Conservation (phyloP, 306 rosid genomes). For the Cotoneaster glaucophyllus region DNA sequence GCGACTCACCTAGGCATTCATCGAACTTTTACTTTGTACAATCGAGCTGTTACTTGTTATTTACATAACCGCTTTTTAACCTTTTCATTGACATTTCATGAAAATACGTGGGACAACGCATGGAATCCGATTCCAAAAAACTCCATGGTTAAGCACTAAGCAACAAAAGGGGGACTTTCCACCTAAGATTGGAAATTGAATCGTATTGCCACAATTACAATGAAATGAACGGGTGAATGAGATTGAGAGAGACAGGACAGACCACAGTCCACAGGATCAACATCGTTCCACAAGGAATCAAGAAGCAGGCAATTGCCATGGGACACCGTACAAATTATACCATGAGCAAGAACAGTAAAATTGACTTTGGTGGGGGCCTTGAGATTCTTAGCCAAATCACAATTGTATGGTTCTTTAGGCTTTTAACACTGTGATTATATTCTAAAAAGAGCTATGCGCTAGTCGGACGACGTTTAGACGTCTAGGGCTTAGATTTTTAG, state of each 20-base stretch:
- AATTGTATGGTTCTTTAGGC: background rate
- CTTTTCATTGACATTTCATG: background rate
- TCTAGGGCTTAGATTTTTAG: too few species aligned
- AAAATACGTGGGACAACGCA: background rate
- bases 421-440: background rate
- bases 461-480: too few species aligned
- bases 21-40: background rate
- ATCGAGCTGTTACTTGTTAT: background rate
- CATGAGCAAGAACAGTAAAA: background rate
- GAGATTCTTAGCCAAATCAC: background rate
- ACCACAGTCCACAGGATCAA: background rate
- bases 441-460: too few species aligned
- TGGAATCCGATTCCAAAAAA: constrained; percentile 2
- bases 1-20: too few species aligned
- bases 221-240: background rate
- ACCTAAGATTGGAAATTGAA: background rate
- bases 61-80: background rate
- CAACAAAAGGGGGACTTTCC: constrained; percentile 5
- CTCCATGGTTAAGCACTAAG: background rate
- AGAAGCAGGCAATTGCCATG: background rate
- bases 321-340: background rate
- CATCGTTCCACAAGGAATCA: background rate
- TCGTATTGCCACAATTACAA: background rate
- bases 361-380: background rate
- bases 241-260: background rate